Base-by-base conservation (phyloP, 257 asterid genomes). In the Scutellaria galericulata region DNA sequence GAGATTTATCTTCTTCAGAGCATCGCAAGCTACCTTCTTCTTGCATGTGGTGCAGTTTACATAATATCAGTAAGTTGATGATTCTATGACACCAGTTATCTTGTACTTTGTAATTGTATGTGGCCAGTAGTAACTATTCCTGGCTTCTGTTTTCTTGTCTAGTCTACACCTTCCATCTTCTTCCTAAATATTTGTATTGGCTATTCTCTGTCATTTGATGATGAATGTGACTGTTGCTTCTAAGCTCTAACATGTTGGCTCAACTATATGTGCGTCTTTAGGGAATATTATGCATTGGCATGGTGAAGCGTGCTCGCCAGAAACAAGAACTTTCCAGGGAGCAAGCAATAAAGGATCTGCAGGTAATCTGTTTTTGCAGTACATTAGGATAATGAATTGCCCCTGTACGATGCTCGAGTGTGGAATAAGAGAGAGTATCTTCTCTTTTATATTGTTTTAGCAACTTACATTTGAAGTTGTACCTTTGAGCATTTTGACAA, bases 281-380 rank as follows among this genome's bases (percentile, higher is more conserved):
- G 99, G 99, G 98, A 66, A 5, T 94, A 37, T 75, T 91, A 39
- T 91, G 98, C 89, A 86, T 92, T 65, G 99, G 99, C 48, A 54
- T 79, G 77, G 71, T 91, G 77, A 91, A 91, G 82, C 99, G 97
- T 74, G 84, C 95, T 79, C 99, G 90, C 46, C 88, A 79, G 86
- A 90, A 76, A 74, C 82, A 83, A 80, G 91, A 87, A 78, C 1
- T 86, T 68, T 75, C 99, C 62, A 80, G 88, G 80, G 97, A 88
- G 73, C 97, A 94, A 83, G 95, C 99, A 22, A 63, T 80, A 24
- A 91, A 82, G 83, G 93, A 91, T 86, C 89, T 94, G 61, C 77
- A 86, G 99, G 99, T 94, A 83, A 75, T 59, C 42, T 20, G 58
- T 64, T 10, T 3, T 60, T 54, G 31, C 72, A 35, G 50, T 51